A percentile compares a stretch with the other conserved stretches of the same genome.
Evolutionary conservation across 2,329 filamentous ascomycete genomes (phyloP).

Genomic region (Cryphonectria radicalis): DNA sequence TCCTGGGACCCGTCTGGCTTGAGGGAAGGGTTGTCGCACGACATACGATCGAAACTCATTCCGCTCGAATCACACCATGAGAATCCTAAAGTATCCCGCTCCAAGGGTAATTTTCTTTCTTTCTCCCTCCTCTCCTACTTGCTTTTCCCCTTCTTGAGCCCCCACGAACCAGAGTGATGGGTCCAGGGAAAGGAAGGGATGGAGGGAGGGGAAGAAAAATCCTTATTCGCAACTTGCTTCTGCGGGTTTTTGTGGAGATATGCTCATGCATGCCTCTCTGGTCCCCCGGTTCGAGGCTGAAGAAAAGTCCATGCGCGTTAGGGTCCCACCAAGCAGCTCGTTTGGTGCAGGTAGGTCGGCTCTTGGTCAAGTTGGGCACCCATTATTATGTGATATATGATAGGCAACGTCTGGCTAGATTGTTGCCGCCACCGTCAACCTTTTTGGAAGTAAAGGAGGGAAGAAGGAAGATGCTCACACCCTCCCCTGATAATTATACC

Average conservation of each 20-base stretch:
- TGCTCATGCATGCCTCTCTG: background rate
- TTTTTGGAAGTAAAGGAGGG: background rate
- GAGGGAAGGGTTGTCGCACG: background rate
- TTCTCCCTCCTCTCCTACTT: background rate
- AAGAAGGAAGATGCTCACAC: background rate
- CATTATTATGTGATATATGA: background rate
- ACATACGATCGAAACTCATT: background rate
- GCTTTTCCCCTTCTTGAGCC: background rate
- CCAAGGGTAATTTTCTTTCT: background rate
- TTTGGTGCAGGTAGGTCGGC: background rate
- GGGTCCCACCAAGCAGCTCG: background rate
- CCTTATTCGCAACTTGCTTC: background rate
- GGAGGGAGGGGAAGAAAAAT: background rate
- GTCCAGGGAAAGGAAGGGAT: background rate
- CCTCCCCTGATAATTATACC: background rate
- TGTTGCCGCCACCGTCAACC: background rate
- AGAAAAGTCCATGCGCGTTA: background rate
- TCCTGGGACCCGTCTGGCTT: background rate
- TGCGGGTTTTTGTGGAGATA: background rate
- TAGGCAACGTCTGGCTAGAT: background rate
- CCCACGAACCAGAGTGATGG: background rate
- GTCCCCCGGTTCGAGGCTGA: background rate
- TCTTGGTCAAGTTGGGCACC: background rate
- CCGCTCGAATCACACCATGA: background rate
- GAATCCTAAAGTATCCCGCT: background rate